Percentiles rank a stretch among this genome's conserved stretches.
Evolutionary conservation across 305 asterid species (phyloP).

Genomic region (Salvia sclarea): DNA sequence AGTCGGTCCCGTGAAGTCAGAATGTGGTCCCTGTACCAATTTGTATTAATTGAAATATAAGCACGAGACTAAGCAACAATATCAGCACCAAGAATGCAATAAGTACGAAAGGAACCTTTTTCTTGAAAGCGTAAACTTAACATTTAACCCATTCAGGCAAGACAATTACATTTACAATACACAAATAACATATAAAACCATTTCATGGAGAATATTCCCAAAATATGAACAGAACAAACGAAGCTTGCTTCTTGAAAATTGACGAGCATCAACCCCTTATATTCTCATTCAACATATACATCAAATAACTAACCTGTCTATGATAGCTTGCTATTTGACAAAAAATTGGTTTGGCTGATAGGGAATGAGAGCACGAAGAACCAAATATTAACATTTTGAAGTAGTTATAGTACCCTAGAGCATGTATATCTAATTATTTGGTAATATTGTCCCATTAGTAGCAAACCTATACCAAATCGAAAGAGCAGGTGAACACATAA

Average conservation of each 20-base stretch:
- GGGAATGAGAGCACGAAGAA: conserved; percentile 12
- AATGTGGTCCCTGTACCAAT: conserved; percentile 80
- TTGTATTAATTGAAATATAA: conserved; percentile 18
- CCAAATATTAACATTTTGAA: not conserved
- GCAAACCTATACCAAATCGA: not conserved
- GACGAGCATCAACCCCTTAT: not conserved
- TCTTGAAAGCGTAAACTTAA: not conserved
- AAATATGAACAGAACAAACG: not conserved
- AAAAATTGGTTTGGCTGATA: not conserved
- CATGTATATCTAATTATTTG: not conserved
- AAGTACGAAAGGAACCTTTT: not conserved
- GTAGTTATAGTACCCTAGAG: not conserved
- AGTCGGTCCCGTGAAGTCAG: conserved; percentile 92
- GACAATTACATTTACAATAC: not conserved
- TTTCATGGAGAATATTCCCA: not conserved
- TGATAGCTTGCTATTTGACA: not conserved
- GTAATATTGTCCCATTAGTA: conserved; percentile 3
- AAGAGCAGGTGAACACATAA: not conserved
- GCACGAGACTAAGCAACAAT: conserved; percentile 4
- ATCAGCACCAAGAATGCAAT: not conserved
- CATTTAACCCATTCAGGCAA: not conserved
- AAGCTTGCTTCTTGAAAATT: not conserved
- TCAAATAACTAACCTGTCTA: not conserved
- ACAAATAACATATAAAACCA: not conserved
- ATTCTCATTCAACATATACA: not conserved